Percentiles rank a stretch among this genome's conserved stretches.
Conservation (phyloP, 306 rosid genomes). For the Cicer arietinum region DNA sequence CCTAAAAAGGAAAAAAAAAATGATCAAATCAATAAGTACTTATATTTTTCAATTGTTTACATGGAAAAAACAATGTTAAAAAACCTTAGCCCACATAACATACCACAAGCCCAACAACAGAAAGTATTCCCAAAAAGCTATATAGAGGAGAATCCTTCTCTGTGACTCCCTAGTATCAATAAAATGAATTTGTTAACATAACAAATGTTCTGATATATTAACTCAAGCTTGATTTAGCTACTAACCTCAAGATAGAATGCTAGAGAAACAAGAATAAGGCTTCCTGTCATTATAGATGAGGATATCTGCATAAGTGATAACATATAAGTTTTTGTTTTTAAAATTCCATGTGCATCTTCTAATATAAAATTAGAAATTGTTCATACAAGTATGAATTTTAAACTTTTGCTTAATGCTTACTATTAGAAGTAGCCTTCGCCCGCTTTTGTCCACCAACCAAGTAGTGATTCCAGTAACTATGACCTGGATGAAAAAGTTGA, state of each 20-base stretch:
- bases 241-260: slow-evolving; percentile 74
- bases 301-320: slow-evolving; percentile 59
- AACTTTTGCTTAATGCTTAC: slow-evolving; percentile 49
- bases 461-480: slow-evolving; percentile 71
- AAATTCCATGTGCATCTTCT: slow-evolving; percentile 17
- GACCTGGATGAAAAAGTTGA: slow-evolving; percentile 54
- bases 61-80: background rate
- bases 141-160: slow-evolving; percentile 52
- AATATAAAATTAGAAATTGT: background rate
- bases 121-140: slow-evolving; percentile 55
- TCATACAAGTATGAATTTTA: background rate
- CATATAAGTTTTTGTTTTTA: background rate
- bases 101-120: slow-evolving; percentile 80
- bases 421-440: slow-evolving; percentile 73
- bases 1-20: slow-evolving; percentile 47
- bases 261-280: slow-evolving; percentile 67
- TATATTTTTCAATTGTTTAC: background rate
- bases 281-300: slow-evolving; percentile 66
- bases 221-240: slow-evolving; percentile 35
- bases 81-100: slow-evolving; percentile 25
- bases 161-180: slow-evolving; percentile 45
- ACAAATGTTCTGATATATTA: slow-evolving; percentile 9
- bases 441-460: slow-evolving; percentile 82
- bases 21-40: slow-evolving; percentile 19
- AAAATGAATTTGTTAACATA: slow-evolving; percentile 33